Conservation (phyloP, 2,329 filamentous ascomycete species). For the Arthrobotrys musiformis region DNA sequence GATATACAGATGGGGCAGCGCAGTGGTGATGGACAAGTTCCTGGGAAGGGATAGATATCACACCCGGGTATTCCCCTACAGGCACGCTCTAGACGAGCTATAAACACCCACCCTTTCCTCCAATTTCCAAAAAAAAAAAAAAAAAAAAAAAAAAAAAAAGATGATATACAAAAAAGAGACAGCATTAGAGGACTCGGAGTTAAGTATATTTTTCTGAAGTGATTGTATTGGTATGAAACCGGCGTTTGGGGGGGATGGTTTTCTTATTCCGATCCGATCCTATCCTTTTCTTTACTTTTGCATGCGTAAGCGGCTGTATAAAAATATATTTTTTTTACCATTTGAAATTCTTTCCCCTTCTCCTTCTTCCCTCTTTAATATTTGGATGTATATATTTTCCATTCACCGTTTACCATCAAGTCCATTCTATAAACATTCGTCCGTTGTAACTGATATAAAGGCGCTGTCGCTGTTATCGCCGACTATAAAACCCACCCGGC, state of each 20-base stretch:
- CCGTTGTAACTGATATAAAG: no score
- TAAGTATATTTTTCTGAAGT: slow-evolving; percentile 5
- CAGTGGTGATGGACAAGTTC: slow-evolving; percentile 48
- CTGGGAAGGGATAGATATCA: slow-evolving; percentile 36
- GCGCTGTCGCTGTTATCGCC: no score
- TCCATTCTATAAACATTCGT: neutral
- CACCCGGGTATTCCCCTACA: slow-evolving; percentile 34
- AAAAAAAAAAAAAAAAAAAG: neutral
- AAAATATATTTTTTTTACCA: neutral
- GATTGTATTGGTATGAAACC: slow-evolving; percentile 17
- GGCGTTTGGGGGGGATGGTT: slow-evolving; percentile 35
- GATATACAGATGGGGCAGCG: slow-evolving; percentile 42
- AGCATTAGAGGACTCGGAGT: slow-evolving; percentile 19
- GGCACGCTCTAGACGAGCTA: slow-evolving; percentile 42
- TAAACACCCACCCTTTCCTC: no score
- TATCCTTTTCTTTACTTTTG: neutral
- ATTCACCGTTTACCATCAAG: no score
- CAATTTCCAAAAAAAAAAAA: neutral
- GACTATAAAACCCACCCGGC: no score
- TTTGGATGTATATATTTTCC: neutral
- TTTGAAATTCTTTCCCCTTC: neutral
- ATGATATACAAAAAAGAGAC: neutral
- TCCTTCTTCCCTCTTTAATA: neutral
- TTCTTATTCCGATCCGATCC: no score
- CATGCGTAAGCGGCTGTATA: slow-evolving; percentile 2